These are phyloP conservation scores for Cladophialophora exuberans DNA, from an alignment of 2,329 filamentous ascomycete genomes.

Conservation along the genomic window DNA sequence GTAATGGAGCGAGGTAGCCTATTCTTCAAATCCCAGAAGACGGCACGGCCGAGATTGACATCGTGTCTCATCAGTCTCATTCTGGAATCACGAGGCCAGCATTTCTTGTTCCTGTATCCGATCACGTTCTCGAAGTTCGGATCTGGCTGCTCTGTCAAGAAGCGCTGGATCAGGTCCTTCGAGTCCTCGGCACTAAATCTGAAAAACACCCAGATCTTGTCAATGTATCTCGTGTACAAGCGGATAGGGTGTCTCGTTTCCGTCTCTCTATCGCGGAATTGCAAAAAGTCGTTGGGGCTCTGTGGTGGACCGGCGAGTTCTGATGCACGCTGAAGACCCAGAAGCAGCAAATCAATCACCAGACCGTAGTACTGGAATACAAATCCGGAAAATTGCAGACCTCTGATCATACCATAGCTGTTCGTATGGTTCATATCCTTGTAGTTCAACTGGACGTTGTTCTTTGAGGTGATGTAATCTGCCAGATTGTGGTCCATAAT, in stretches of 20 bases:
- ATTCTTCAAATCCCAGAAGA: conserved; percentile 99
- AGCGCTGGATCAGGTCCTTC: conserved; percentile 92
- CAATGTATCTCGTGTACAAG: conserved; percentile 96
- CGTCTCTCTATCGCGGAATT: conserved; percentile 91
- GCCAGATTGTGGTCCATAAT: conserved; percentile 99
- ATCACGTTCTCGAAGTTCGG: conserved; percentile 99
- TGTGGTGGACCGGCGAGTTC: conserved; percentile 95
- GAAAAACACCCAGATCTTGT: conserved; percentile 98
- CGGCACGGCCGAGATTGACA: conserved; percentile 93
- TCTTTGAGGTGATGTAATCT: conserved; percentile 99
- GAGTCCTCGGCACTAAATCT: conserved; percentile 93
- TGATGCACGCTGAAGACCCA: conserved; percentile 93
- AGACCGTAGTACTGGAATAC: conserved; percentile 99
- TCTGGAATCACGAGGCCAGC: conserved; percentile 95
- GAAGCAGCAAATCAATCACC: conserved; percentile 87
- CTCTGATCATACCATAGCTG: conserved; percentile 97
- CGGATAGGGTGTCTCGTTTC: conserved; percentile 94
- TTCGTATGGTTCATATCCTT: conserved; percentile 99
- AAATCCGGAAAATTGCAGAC: conserved; percentile 95
- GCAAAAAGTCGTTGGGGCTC: conserved; percentile 94
- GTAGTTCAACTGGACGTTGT: conserved; percentile 98
- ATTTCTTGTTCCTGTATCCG: conserved; percentile 98
- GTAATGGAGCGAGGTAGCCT: conserved; percentile 90
- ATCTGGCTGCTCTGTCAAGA: conserved; percentile 96
- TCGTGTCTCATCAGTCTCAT: conserved; percentile 99